phyloP scores from a whole-genome alignment of 257 asterid species.

The Avicennia marina region DNA sequence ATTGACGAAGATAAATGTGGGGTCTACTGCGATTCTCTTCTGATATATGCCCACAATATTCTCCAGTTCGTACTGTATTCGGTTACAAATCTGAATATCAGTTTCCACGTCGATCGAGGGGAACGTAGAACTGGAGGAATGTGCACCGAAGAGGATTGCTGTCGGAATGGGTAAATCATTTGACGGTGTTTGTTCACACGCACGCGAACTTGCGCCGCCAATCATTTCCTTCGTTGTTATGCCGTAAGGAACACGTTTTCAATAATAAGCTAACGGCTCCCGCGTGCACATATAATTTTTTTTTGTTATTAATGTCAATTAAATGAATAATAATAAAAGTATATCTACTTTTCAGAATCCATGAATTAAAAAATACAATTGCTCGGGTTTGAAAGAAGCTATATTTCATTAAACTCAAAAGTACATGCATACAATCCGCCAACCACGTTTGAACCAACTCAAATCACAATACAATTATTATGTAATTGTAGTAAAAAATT shows the following conservation, averaged over 20 bases:
- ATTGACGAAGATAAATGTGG: neutral
- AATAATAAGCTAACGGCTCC: too few species aligned
- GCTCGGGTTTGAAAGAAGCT: too few species aligned
- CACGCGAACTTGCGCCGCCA: neutral
- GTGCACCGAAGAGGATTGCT: neutral
- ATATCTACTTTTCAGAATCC: too few species aligned
- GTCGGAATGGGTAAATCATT: neutral
- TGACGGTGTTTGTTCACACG: neutral
- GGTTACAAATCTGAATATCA: neutral
- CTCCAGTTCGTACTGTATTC: conserved; percentile 3
- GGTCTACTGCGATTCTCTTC: neutral
- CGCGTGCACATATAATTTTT: too few species aligned
- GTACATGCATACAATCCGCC: too few species aligned
- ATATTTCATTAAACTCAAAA: too few species aligned
- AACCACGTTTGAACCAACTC: too few species aligned
- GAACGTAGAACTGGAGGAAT: conserved; percentile 1
- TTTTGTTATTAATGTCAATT: too few species aligned
- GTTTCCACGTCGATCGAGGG: neutral
- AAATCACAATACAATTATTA: too few species aligned
- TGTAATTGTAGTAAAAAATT: too few species aligned
- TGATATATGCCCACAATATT: neutral
- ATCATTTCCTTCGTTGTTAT: neutral
- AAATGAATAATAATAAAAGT: too few species aligned
- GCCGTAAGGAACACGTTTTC: neutral
- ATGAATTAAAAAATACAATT: too few species aligned